A percentile compares a stretch with the other conserved stretches of the same genome.
phyloP scores from a whole-genome alignment of 202 grass and related monocot species.

The Dendrocalamus latiflorus region DNA sequence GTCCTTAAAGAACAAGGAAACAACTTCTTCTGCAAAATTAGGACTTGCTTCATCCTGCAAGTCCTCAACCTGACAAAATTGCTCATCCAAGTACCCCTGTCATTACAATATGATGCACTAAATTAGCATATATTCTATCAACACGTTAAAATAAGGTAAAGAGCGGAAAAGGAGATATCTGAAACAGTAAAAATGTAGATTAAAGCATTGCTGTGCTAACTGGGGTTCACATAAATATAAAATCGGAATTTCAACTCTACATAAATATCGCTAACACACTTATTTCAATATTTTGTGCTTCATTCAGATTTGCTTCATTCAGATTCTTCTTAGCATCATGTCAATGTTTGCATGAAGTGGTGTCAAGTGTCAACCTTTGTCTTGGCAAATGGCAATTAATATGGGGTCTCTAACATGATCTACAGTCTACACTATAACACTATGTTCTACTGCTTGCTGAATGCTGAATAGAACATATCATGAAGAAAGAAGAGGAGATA shows the following conservation, averaged over 20 bases:
- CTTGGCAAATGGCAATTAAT: not conserved
- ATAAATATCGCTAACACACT: not conserved
- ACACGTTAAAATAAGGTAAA: not conserved
- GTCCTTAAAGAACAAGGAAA: slow-evolving; percentile 78
- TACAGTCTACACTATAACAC: not conserved
- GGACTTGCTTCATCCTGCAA: slow-evolving; percentile 85
- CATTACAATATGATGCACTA: slow-evolving; percentile 17
- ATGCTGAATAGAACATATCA: not conserved
- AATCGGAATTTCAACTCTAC: not conserved
- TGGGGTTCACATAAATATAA: not conserved
- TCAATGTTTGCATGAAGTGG: not conserved
- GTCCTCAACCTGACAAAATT: slow-evolving; percentile 87
- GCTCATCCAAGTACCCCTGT: slow-evolving; percentile 85
- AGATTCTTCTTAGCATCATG: slow-evolving; percentile 15
- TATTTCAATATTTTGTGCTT: slow-evolving; percentile 6
- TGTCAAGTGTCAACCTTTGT: not conserved
- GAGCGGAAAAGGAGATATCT: not conserved
- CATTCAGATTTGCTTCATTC: too few relatives aligned
- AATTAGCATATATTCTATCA: not conserved
- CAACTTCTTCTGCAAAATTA: slow-evolving; percentile 91
- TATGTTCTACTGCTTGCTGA: not conserved
- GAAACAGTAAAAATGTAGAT: not conserved
- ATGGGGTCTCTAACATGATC: not conserved
- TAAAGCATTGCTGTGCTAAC: not conserved
- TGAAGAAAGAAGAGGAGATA: not conserved